phyloP scores from a whole-genome alignment of 2,329 filamentous ascomycete species.

The Fonsecaea multimorphosa region DNA sequence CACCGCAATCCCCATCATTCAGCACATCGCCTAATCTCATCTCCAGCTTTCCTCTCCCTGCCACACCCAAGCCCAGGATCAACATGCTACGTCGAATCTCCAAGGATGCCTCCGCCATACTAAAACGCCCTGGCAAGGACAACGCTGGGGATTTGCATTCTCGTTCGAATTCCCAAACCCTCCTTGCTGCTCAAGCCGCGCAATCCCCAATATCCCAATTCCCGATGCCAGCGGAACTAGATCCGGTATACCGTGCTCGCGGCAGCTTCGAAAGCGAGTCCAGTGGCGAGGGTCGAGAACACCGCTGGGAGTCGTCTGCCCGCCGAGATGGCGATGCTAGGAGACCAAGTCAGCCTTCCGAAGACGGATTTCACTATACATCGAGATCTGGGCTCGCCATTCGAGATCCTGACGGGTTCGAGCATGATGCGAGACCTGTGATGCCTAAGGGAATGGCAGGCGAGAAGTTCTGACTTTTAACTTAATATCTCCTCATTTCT shows the following conservation, averaged over 20 bases:
- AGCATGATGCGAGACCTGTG: conserved; percentile 7
- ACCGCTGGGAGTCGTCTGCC: neutral
- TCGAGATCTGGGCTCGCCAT: neutral
- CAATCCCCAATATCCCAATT: conserved; percentile 11
- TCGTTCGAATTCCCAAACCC: conserved; percentile 20
- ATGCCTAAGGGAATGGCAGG: conserved; percentile 18
- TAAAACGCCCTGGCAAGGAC: conserved; percentile 1
- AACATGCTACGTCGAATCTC: conserved; percentile 8
- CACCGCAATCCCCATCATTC: conserved; percentile 8
- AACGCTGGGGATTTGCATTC: conserved; percentile 9
- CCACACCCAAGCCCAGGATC: neutral
- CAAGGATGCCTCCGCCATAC: neutral
- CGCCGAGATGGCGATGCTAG: neutral
- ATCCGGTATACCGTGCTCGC: conserved; percentile 23
- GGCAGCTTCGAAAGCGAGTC: conserved; percentile 26
- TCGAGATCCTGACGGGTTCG: conserved; percentile 25
- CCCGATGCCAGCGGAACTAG: conserved; percentile 13
- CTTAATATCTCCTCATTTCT: neutral
- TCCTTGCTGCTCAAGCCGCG: conserved; percentile 13
- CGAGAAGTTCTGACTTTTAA: conserved; percentile 13
- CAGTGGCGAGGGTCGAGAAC: neutral
- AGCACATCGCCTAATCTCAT: conserved; percentile 2
- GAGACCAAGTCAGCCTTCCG: neutral
- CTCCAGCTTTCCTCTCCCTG: neutral
- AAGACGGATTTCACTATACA: conserved; percentile 6